These are phyloP conservation scores for Penicillium cinerascens DNA, from an alignment of 495 filamentous ascomycete species.

Conservation along the genomic window DNA sequence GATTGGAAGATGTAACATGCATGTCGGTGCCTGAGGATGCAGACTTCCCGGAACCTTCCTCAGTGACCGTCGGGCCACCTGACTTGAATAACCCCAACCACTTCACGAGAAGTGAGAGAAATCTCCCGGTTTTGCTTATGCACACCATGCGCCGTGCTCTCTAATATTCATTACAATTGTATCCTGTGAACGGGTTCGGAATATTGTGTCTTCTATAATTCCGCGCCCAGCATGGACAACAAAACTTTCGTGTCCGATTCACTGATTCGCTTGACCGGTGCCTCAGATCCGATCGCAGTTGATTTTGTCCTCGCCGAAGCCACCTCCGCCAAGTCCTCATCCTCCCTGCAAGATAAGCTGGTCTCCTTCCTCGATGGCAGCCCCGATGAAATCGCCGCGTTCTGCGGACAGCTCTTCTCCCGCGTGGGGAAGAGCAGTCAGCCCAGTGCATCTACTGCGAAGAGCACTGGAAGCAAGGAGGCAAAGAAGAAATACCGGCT, in stretches of 20 bases:
- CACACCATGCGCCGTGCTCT: constrained; percentile 1
- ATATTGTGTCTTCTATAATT: not conserved
- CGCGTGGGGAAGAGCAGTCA: constrained; percentile 36
- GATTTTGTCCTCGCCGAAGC: constrained; percentile 63
- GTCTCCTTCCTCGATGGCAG: constrained; percentile 51
- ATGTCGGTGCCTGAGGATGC: too few species aligned
- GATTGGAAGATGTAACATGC: too few species aligned
- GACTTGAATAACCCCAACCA: not conserved
- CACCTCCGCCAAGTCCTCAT: constrained; percentile 50
- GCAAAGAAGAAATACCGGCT: constrained; percentile 71
- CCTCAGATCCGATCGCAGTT: constrained; percentile 56
- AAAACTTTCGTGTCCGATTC: constrained; percentile 47
- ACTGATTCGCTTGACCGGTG: constrained; percentile 52
- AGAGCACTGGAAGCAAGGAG: constrained; percentile 13
- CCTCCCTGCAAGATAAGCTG: constrained; percentile 52
- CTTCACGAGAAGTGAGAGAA: not conserved
- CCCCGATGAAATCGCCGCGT: constrained; percentile 44
- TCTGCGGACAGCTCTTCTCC: constrained; percentile 52
- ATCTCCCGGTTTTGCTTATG: not conserved
- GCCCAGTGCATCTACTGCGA: constrained; percentile 6
- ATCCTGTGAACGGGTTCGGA: not conserved
- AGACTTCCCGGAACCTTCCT: too few species aligned
- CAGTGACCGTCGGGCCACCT: too few species aligned
- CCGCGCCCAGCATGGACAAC: constrained; percentile 34
- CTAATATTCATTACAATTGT: not conserved